Conservation (phyloP, 176 grass and related monocot species). For the Rhynchospora pubera region DNA sequence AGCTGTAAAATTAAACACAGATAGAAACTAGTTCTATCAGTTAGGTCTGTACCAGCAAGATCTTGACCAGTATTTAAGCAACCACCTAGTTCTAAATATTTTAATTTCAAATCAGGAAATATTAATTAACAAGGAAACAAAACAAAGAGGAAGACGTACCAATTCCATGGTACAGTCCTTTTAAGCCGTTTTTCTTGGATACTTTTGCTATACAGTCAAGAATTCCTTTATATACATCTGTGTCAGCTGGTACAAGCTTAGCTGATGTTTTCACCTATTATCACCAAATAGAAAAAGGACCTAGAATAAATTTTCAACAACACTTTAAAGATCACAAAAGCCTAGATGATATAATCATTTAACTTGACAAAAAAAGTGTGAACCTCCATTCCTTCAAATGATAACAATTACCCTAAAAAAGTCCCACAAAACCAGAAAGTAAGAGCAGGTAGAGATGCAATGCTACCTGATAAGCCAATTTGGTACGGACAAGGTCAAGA, state of each 20-base stretch:
- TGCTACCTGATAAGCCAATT: constrained; percentile 83
- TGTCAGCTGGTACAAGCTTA: constrained; percentile 27
- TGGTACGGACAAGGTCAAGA: constrained; percentile 91
- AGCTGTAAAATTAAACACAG: not conserved
- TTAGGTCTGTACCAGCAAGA: not conserved
- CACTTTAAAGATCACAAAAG: not conserved
- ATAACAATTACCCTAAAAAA: not conserved
- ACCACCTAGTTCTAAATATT: not conserved
- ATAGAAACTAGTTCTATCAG: not conserved
- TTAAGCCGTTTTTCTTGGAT: constrained; percentile 76
- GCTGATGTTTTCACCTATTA: constrained; percentile 55
- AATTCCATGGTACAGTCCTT: constrained; percentile 77
- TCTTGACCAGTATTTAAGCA: not conserved
- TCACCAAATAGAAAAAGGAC: not conserved
- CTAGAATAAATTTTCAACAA: not conserved
- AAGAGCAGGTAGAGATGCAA: not conserved
- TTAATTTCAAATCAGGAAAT: not conserved
- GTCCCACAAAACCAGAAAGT: not conserved
- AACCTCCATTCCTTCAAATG: not conserved
- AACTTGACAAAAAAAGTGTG: not conserved
- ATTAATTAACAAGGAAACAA: not conserved
- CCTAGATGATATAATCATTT: not conserved
- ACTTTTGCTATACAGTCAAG: constrained; percentile 78
- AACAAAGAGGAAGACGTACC: constrained; percentile 39
- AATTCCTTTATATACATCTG: constrained; percentile 76